Evolutionary conservation across 345 rosid genomes (phyloP).

Genomic region (Limnanthes douglasii): DNA sequence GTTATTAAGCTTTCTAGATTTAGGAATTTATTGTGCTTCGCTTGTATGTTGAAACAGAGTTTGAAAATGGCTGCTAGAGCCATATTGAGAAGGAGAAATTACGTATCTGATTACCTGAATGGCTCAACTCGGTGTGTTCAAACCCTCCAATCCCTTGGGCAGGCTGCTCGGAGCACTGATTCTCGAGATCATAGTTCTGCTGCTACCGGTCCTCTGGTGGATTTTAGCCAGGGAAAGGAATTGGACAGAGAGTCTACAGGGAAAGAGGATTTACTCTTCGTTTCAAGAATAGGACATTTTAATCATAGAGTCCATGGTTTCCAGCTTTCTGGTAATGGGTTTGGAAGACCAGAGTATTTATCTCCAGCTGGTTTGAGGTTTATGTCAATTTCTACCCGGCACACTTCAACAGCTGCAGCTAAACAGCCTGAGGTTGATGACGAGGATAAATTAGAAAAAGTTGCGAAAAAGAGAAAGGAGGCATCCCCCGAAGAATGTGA

Average conservation of each 20-base stretch:
- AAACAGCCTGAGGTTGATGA: conserved; percentile 45
- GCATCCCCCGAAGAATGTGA: conserved; percentile 74
- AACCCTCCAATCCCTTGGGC: conserved; percentile 23
- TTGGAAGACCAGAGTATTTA: conserved; percentile 13
- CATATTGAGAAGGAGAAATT: conserved; percentile 35
- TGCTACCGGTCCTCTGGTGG: conserved; percentile 5
- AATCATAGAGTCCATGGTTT: conserved; percentile 12
- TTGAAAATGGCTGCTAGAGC: conserved; percentile 60
- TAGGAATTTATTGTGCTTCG: conserved; percentile 9
- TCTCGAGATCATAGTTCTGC: conserved; percentile 12
- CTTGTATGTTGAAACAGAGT: conserved; percentile 7
- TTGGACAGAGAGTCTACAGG: conserved; percentile 6
- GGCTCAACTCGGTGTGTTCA: conserved; percentile 21
- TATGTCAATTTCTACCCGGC: conserved; percentile 17
- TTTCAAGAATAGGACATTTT: conserved; percentile 12
- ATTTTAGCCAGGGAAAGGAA: conserved; percentile 9
- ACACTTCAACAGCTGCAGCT: conserved; percentile 48
- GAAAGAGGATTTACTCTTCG: conserved; percentile 11
- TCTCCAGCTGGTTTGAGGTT: conserved; percentile 19
- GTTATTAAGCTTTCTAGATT: too few species aligned
- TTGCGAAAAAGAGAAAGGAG: conserved; percentile 34
- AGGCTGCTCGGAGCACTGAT: conserved; percentile 12
- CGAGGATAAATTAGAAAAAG: conserved; percentile 28
- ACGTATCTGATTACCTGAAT: conserved; percentile 29
- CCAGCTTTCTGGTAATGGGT: conserved; percentile 9